These are phyloP conservation scores for Zymoseptoria ardabiliae DNA, from an alignment of 2,329 filamentous ascomycete species.

Conservation along the genomic window DNA sequence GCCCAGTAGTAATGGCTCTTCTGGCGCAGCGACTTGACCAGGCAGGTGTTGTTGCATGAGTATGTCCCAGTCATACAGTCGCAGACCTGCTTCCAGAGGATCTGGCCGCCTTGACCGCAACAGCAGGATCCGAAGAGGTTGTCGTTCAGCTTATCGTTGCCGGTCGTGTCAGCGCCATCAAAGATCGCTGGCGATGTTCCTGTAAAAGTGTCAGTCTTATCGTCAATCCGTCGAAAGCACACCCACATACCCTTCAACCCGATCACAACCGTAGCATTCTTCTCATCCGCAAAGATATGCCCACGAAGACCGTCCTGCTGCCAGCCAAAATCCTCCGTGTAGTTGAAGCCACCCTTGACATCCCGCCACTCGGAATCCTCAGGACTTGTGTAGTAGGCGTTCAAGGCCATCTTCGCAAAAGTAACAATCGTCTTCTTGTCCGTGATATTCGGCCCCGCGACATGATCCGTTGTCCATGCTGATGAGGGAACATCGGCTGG, in stretches of 20 bases:
- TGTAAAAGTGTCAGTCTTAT: slow-evolving; percentile 5
- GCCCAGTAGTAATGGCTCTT: slow-evolving; percentile 91
- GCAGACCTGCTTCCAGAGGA: slow-evolving; percentile 85
- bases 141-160: slow-evolving; percentile 95
- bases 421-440: slow-evolving; percentile 78
- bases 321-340: slow-evolving; percentile 88
- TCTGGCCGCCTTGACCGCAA: slow-evolving; percentile 86
- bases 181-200: slow-evolving; percentile 64
- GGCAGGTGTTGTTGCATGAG: slow-evolving; percentile 86
- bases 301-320: slow-evolving; percentile 79
- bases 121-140: slow-evolving; percentile 98
- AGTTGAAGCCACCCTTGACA: slow-evolving; percentile 71
- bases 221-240: slow-evolving; percentile 2
- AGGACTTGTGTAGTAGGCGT: slow-evolving; percentile 76
- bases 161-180: slow-evolving; percentile 93
- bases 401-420: slow-evolving; percentile 78
- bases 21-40: slow-evolving; percentile 63
- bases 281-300: slow-evolving; percentile 83
- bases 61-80: slow-evolving; percentile 84
- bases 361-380: slow-evolving; percentile 74
- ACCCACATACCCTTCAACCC: slow-evolving; percentile 65
- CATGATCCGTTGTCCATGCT: slow-evolving; percentile 75
- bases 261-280: slow-evolving; percentile 80
- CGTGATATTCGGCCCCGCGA: slow-evolving; percentile 71
- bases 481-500: slow-evolving; percentile 61